These are phyloP conservation scores for Cerioporus squamosus DNA, from an alignment of 1,284 basidiomycete species.

Conservation along the genomic window DNA sequence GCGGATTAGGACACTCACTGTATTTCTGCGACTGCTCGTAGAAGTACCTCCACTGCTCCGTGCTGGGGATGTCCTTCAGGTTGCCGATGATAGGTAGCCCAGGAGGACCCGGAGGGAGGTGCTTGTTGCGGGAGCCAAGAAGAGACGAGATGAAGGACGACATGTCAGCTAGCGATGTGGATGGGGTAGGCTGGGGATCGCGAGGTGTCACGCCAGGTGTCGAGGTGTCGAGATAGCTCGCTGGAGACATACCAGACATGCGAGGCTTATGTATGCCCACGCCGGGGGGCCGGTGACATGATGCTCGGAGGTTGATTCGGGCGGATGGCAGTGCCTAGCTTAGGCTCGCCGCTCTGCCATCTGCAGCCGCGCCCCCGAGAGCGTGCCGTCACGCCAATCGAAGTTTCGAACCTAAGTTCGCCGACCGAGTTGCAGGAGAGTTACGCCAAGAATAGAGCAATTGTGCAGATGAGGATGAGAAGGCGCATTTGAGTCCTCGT, in stretches of 20 bases:
- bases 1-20: too few relatives aligned
- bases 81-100: constrained; percentile 22
- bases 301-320: constrained; percentile 4
- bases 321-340: constrained; percentile 10
- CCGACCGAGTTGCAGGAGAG: too few relatives aligned
- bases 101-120: constrained; percentile 22
- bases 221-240: not conserved
- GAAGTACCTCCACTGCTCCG: constrained; percentile 25
- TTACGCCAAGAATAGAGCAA: too few relatives aligned
- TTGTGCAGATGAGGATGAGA: too few relatives aligned
- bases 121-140: constrained; percentile 10
- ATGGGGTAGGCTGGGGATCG: not conserved
- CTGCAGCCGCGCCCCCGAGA: too few relatives aligned
- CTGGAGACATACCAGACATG: not conserved
- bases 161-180: not conserved
- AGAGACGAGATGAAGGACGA: not conserved
- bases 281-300: not conserved
- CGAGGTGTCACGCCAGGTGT: not conserved
- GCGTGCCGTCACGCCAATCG: too few relatives aligned
- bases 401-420: too few relatives aligned
- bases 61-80: constrained; percentile 20
- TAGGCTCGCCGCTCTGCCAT: too few relatives aligned
- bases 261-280: not conserved
- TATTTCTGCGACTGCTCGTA: constrained; percentile 14
- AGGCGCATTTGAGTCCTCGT: too few relatives aligned